Conservation (phyloP, 176 grass and related monocot genomes). For the Elymus sibiricus region DNA sequence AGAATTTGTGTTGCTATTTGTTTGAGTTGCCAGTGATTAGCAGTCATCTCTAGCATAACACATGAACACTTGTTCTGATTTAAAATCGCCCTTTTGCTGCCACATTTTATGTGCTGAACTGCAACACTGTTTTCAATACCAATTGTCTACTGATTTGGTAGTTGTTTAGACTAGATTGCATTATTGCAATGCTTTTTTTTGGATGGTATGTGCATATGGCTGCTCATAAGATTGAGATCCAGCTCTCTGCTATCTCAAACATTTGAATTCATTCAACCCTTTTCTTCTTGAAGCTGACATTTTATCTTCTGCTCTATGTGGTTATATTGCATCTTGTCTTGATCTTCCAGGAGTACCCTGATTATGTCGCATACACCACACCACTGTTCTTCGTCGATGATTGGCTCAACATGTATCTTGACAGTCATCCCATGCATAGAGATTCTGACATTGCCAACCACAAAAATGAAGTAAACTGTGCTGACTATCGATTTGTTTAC, state of each 20-base stretch:
- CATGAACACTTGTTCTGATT: not conserved
- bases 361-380: conserved; percentile 80
- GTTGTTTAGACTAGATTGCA: not conserved
- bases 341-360: conserved; percentile 78
- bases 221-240: conserved; percentile 16
- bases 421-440: conserved; percentile 85
- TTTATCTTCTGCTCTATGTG: conserved; percentile 13
- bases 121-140: not conserved
- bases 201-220: not conserved
- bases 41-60: not conserved
- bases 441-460: conserved; percentile 75
- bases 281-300: conserved; percentile 9
- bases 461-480: conserved; percentile 93
- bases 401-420: conserved; percentile 95
- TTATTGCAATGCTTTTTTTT: not conserved
- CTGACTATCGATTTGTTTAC: conserved; percentile 98
- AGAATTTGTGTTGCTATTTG: not conserved
- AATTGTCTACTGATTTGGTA: not conserved
- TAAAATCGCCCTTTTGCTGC: not conserved
- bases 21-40: not conserved
- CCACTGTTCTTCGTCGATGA: conserved; percentile 81
- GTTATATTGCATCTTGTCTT: conserved; percentile 15
- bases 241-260: conserved; percentile 3
- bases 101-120: not conserved
- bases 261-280: not conserved